A percentile compares a stretch with the other conserved stretches of the same genome.
Conservation (phyloP, 805 yeast genomes). For the Scheffersomyces stipitis region DNA sequence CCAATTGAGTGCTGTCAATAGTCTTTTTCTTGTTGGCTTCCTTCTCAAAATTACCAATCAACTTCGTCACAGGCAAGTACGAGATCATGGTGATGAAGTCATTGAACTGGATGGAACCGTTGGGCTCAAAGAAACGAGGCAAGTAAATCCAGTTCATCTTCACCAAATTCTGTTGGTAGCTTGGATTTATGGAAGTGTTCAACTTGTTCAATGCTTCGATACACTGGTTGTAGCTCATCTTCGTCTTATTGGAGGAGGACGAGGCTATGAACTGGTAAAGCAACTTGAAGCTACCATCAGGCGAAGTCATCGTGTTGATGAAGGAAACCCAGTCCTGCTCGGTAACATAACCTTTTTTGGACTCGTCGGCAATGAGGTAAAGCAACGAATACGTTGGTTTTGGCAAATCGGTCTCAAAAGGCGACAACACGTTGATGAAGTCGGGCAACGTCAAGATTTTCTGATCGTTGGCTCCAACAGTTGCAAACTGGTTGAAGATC, state of each 20-base stretch:
- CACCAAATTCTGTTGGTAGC: conserved; percentile 38
- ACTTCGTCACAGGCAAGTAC: conserved; percentile 45
- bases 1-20: conserved; percentile 30
- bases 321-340: conserved; percentile 74
- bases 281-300: conserved; percentile 46
- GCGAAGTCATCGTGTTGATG: conserved; percentile 48
- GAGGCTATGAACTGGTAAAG: conserved; percentile 49
- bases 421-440: conserved; percentile 39
- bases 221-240: conserved; percentile 34
- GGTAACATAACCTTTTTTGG: conserved; percentile 64
- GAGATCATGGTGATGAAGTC: conserved; percentile 42
- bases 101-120: conserved; percentile 34
- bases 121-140: conserved; percentile 39
- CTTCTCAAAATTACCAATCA: conserved; percentile 43
- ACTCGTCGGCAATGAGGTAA: conserved; percentile 77
- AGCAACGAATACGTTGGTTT: conserved; percentile 49
- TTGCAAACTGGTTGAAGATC: conserved; percentile 40
- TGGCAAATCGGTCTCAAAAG: conserved; percentile 41
- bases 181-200: conserved; percentile 42
- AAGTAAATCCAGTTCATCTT: conserved; percentile 46
- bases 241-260: conserved; percentile 4
- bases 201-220: conserved; percentile 32
- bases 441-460: conserved; percentile 33
- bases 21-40: conserved; percentile 31
- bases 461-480: conserved; percentile 18